phyloP scores from a whole-genome alignment of 176 grass and related monocot species.

The Cenchrus fungigraminus region DNA sequence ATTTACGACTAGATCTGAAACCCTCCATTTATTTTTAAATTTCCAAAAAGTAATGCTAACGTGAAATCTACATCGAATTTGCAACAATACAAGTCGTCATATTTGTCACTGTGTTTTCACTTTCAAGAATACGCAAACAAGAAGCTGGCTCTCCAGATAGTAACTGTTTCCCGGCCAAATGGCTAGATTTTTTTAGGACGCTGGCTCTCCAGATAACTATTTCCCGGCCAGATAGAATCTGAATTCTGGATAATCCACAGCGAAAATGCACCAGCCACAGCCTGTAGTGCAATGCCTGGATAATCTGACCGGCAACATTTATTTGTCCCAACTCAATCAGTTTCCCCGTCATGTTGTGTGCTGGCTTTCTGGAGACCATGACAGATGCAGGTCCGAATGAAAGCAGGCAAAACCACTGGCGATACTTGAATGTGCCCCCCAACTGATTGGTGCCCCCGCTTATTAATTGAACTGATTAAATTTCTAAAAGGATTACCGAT shows the following conservation, averaged over 20 bases:
- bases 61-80: neutral
- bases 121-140: neutral
- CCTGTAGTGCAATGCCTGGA: neutral
- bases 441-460: neutral
- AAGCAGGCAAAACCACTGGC: slow-evolving; percentile 3
- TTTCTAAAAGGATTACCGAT: neutral
- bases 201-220: neutral
- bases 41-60: neutral
- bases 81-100: neutral
- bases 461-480: neutral
- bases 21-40: neutral
- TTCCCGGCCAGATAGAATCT: neutral
- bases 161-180: neutral
- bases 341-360: neutral
- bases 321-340: neutral
- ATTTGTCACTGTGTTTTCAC: neutral
- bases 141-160: neutral
- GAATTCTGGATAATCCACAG: neutral
- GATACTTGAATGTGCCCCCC: neutral
- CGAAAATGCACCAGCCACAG: neutral
- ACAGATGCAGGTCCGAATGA: neutral
- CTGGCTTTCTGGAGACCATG: neutral
- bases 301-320: neutral
- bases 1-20: neutral
- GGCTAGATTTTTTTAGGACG: neutral